Base-by-base conservation (phyloP, 805 yeast species). In the Blastobotrys americana region DNA sequence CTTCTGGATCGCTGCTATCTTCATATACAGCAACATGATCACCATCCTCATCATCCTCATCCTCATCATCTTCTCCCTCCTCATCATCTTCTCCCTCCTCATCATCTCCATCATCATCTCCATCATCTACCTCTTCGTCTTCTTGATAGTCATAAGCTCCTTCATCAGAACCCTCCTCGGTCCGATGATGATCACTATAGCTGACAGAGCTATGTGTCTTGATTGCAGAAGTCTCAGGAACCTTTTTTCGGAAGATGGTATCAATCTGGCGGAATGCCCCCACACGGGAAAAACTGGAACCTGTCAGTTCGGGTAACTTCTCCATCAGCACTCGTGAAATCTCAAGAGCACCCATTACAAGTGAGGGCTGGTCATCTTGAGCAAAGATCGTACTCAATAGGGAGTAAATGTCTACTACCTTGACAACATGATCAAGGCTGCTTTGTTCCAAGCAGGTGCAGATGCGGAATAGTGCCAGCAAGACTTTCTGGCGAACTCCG, bases 251-350 rank as follows among this genome's bases (percentile, higher is more conserved):
- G 31, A 8, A 25, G 31, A 25, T 25, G 13, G 31, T 13, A 25
- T 25, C 31, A 25, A 25, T 25, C 31, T 25, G 31, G 8, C 31
- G 31, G 31, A 25, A 25, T 8, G 31, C 31, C 0, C 96, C 96
- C 55, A 86, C 94, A 44, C 84, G 72, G 53, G 76, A 82, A 49
- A 86, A 76, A 5, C 67, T 70, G 0, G 59, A 54, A 4, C 78
- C 55, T 45, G 74, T 79, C 1, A 60, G 47, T 1, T 61, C 64
- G 0, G 80, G 72, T 15, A 72, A 63, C 37, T 71, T 68, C 4
- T 60, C 59, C 0, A 77, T 61, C 41, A 84, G 57, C 2, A 60
- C 48, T 5, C 69, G 64, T 1, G 78, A 66, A 10, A 81, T 60
- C 1, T 73, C 62, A 9, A 83, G 60, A 0, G 82, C 69, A 4